A percentile compares a stretch with the other conserved stretches of the same genome.
phyloP scores from a whole-genome alignment of 2,329 filamentous ascomycete species.

The Ophiostoma triangulosporum region DNA sequence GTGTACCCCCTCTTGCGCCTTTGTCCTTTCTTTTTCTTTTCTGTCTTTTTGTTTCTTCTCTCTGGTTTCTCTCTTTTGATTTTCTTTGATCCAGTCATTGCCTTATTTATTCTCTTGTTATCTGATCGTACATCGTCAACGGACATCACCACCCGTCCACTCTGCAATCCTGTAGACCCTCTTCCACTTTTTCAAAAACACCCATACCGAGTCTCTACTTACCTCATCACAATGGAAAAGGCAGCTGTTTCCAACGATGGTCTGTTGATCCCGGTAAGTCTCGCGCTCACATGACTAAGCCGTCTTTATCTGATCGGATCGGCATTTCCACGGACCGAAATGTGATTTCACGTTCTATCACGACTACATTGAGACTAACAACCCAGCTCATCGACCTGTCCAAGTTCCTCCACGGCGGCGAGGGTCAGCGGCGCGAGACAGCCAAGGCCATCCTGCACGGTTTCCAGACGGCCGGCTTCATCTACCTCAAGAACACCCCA shows the following conservation, averaged over 20 bases:
- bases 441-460: slow-evolving; percentile 62
- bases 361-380: too few relatives aligned
- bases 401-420: slow-evolving; percentile 51
- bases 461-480: slow-evolving; percentile 77
- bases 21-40: neutral
- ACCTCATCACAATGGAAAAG: slow-evolving; percentile 20
- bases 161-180: neutral
- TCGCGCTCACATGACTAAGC: too few relatives aligned
- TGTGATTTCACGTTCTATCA: too few relatives aligned
- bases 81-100: neutral
- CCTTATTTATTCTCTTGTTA: neutral
- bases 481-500: slow-evolving; percentile 73
- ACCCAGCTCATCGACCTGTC: slow-evolving; percentile 65
- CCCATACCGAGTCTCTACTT: too few relatives aligned
- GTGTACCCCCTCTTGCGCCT: neutral
- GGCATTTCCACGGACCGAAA: too few relatives aligned
- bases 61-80: neutral
- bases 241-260: slow-evolving; percentile 18
- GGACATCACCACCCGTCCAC: neutral
- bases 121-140: neutral
- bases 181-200: neutral
- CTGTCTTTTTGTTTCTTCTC: neutral
- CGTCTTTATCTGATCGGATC: too few relatives aligned
- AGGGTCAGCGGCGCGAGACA: slow-evolving; percentile 45
- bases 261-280: slow-evolving; percentile 17